Conservation (phyloP, 306 rosid genomes). For the Leucaena leucocephala region DNA sequence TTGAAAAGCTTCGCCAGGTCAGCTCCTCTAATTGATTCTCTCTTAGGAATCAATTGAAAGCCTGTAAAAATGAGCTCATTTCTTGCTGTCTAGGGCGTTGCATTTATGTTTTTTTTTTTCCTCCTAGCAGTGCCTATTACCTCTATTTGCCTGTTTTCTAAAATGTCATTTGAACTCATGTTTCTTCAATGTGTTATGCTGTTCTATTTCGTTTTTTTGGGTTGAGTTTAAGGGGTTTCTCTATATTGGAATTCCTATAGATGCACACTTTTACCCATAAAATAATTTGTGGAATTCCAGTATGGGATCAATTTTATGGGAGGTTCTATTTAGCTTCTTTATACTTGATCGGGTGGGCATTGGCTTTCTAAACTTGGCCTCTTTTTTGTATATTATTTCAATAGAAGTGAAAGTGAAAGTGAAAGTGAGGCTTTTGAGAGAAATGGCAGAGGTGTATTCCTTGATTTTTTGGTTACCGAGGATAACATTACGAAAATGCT, state of each 20-base stretch:
- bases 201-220: background rate
- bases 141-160: background rate
- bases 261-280: background rate
- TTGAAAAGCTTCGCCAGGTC: slow-evolving; percentile 93
- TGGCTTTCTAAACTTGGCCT: background rate
- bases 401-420: background rate
- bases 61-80: background rate
- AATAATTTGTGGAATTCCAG: background rate
- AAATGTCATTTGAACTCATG: background rate
- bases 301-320: background rate
- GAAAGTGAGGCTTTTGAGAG: background rate
- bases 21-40: slow-evolving; percentile 27
- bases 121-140: background rate
- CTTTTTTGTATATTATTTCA: background rate
- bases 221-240: background rate
- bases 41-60: slow-evolving; percentile 7
- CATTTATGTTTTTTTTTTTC: background rate
- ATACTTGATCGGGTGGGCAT: background rate
- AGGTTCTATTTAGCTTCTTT: background rate
- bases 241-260: background rate
- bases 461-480: background rate
- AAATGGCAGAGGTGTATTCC: background rate
- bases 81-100: background rate
- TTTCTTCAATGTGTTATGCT: background rate
- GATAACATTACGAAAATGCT: background rate